A percentile compares a stretch with the other conserved stretches of the same genome.
Conservation (phyloP, 192 early-diverging fungal species). For the Entomortierella chlamydospora region DNA sequence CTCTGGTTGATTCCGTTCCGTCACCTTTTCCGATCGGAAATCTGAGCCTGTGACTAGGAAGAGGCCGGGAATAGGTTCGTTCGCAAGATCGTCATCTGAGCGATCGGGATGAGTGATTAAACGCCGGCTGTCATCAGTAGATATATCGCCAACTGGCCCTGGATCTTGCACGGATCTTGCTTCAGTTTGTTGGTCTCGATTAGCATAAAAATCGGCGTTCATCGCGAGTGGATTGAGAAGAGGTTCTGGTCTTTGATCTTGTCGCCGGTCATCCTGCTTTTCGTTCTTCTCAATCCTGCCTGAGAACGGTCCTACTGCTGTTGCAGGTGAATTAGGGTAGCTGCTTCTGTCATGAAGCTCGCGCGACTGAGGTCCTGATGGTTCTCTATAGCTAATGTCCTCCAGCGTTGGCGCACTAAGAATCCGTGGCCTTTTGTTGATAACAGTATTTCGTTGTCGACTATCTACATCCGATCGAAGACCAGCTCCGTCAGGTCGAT, state of each 20-base stretch:
- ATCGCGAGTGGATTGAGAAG: too few relatives aligned
- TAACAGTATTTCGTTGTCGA: neutral
- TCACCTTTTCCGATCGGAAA: too few relatives aligned
- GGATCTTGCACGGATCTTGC: too few relatives aligned
- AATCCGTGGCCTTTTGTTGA: constrained; percentile 23
- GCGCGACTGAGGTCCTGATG: neutral
- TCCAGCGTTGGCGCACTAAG: constrained; percentile 21
- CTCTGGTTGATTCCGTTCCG: too few relatives aligned
- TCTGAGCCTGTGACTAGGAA: too few relatives aligned
- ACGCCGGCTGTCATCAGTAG: too few relatives aligned
- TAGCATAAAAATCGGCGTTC: too few relatives aligned
- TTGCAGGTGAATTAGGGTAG: constrained; percentile 6
- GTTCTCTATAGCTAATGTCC: neutral
- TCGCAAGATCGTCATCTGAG: too few relatives aligned
- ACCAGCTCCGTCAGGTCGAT: constrained; percentile 12
- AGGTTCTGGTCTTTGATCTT: neutral
- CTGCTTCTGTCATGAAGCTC: constrained; percentile 9
- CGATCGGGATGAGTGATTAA: too few relatives aligned
- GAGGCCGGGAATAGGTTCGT: too few relatives aligned
- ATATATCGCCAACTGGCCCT: too few relatives aligned
- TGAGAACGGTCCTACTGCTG: neutral
- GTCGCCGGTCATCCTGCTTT: neutral
- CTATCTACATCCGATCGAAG: constrained; percentile 16
- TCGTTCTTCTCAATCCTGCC: neutral
- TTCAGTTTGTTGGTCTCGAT: too few relatives aligned